Evolutionary conservation across 1,284 basidiomycete species (phyloP), one percentile per base, ranked within the genome.

Genomic region (Phellopilus nigrolimitatus): DNA sequence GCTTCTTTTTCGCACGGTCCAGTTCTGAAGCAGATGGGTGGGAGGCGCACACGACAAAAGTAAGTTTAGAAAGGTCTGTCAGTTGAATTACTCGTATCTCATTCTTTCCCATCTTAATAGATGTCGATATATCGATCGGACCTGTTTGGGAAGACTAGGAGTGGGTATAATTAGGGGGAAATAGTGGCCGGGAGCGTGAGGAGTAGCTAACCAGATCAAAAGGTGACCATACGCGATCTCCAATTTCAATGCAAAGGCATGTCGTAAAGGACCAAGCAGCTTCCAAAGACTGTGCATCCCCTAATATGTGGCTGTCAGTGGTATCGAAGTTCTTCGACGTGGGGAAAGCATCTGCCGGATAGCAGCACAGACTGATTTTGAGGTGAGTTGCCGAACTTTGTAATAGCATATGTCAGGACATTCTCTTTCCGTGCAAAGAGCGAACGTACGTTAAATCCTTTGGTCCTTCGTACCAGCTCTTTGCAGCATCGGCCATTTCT

Each of bases 181-280:
- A 36, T n/a, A 36, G 15, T 13, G 10, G 22, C 21, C 4, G 2
- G 36, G 15, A 22, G 9, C 28, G n/a, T n/a, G n/a, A n/a, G n/a
- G n/a, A n/a, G n/a, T n/a, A n/a, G n/a, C 39, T 17, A 24, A 49
- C 48, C 38, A 49, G 25, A 24, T 49, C 39, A 33, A 21, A 49
- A 24, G 40, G 38, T 13, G 48, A 49, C 48, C 48, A 49, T 10
- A 42, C 38, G 7, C n/a, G 27, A 15, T 33, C 27, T 8, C 28
- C 39, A n/a, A 41, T 19, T 42, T 33, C 21, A 19, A 49, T 34
- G 22, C 28, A 49, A 7, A 42, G 39, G 19, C 15, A 49, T n/a
- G n/a, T n/a, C n/a, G 30, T 17, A 19, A 17, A 41, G 17, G 48
- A 22, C 48, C 48, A 49, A 8, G 38, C 21, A 31, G 38, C 9